Percentiles rank a stretch among this genome's conserved stretches.
These are phyloP conservation scores for Luzula sylvatica DNA, from an alignment of 176 grass and related monocot genomes.

Conservation along the genomic window DNA sequence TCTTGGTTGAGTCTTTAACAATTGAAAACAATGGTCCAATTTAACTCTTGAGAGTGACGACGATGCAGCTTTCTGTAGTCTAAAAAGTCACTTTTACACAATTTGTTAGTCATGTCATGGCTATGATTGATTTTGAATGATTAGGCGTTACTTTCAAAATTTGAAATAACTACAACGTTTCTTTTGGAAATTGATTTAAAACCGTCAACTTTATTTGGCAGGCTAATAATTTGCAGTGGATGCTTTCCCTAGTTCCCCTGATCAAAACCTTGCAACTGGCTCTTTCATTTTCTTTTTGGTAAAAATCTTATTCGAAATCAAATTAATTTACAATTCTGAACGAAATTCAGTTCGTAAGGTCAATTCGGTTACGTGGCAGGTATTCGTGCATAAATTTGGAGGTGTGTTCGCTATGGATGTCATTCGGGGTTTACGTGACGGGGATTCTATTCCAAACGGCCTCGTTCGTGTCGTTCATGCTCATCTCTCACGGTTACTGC, in stretches of 20 bases:
- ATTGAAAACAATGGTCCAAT: too few relatives aligned
- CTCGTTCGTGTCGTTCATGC: slow-evolving; percentile 80
- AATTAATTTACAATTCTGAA: not conserved
- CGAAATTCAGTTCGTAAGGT: not conserved
- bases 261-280: slow-evolving; percentile 76
- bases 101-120: too few relatives aligned
- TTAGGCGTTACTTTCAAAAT: too few relatives aligned
- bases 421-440: slow-evolving; percentile 86
- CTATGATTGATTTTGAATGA: too few relatives aligned
- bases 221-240: slow-evolving; percentile 84
- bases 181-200: not conserved
- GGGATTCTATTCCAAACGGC: slow-evolving; percentile 96
- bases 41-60: too few relatives aligned
- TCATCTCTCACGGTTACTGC: slow-evolving; percentile 91
- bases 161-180: too few relatives aligned
- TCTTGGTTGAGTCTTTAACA: not conserved
- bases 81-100: too few relatives aligned
- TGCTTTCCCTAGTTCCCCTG: slow-evolving; percentile 62
- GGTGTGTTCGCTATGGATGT: slow-evolving; percentile 92
- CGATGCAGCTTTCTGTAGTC: too few relatives aligned
- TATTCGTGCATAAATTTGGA: slow-evolving; percentile 86
- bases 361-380: slow-evolving; percentile 49
- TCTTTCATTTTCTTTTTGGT: slow-evolving; percentile 93
- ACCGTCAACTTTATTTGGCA: slow-evolving; percentile 9
- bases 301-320: slow-evolving; percentile 6